Percentiles rank a stretch among this genome's conserved stretches.
Conservation (phyloP, 805 yeast species). For the Saccharomycopsis lassenensis region DNA sequence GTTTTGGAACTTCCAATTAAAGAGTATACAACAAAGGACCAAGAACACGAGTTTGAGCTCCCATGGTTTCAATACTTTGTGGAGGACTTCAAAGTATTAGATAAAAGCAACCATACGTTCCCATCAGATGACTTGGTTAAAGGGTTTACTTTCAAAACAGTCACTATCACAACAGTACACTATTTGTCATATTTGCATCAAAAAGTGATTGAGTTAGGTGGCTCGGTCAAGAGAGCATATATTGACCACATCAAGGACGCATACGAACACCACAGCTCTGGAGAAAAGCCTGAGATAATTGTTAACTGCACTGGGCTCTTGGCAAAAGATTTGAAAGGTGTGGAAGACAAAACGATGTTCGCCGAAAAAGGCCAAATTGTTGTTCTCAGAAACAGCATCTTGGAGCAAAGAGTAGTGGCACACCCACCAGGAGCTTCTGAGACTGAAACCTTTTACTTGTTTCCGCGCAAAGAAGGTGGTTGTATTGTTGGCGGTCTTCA, state of each 20-base stretch:
- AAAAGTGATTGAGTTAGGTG: constrained; percentile 36
- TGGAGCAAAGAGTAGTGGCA: constrained; percentile 27
- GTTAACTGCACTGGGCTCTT: constrained; percentile 49
- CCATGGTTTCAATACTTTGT: constrained; percentile 45
- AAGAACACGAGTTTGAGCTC: constrained; percentile 19
- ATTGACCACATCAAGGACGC: constrained; percentile 40
- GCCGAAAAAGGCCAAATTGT: constrained; percentile 56
- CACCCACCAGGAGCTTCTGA: constrained; percentile 20
- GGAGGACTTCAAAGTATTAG: constrained; percentile 7
- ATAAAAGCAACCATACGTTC: constrained; percentile 18
- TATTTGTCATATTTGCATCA: constrained; percentile 44
- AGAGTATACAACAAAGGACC: constrained; percentile 17
- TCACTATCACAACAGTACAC: constrained; percentile 47
- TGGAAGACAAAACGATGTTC: constrained; percentile 31
- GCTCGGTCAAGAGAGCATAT: constrained; percentile 31
- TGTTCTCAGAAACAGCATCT: constrained; percentile 35
- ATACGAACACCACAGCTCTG: constrained; percentile 28
- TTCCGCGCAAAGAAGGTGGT: constrained; percentile 73
- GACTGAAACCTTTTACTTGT: constrained; percentile 42
- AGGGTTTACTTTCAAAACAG: constrained; percentile 42
- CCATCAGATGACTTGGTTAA: constrained; percentile 26
- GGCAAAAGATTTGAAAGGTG: constrained; percentile 35
- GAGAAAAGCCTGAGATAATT: constrained; percentile 34
- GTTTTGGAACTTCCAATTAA: constrained; percentile 23
- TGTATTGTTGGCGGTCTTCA: constrained; percentile 50